A percentile compares a stretch with the other conserved stretches of the same genome.
Conservation (phyloP, 2,329 filamentous ascomycete genomes). For the Phoma sp. region DNA sequence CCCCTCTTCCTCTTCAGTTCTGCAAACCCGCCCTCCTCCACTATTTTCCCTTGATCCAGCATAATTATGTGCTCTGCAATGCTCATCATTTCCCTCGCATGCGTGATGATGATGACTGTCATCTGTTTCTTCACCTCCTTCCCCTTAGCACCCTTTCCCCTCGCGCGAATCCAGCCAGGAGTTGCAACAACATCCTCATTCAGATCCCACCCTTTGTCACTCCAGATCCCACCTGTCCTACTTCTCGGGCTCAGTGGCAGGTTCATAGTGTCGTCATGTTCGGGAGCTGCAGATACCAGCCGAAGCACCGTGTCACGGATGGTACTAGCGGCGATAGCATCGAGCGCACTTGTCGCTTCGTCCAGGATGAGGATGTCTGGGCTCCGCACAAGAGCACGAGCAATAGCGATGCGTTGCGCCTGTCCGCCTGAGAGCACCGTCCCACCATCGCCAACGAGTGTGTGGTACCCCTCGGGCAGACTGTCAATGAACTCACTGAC, state of each 20-base stretch:
- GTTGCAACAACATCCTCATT: slow-evolving; percentile 3
- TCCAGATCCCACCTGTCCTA: slow-evolving; percentile 20
- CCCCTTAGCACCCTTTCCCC: slow-evolving; percentile 5
- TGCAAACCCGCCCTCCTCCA: slow-evolving; percentile 71
- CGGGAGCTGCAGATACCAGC: slow-evolving; percentile 50
- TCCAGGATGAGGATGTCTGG: slow-evolving; percentile 81
- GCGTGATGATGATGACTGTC: slow-evolving; percentile 82
- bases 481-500: slow-evolving; percentile 79
- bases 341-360: slow-evolving; percentile 83
- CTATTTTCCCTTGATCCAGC: slow-evolving; percentile 68
- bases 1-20: slow-evolving; percentile 56
- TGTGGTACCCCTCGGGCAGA: slow-evolving; percentile 74
- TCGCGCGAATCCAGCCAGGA: slow-evolving; percentile 3
- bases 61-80: slow-evolving; percentile 76
- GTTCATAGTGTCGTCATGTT: background rate
- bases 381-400: slow-evolving; percentile 73
- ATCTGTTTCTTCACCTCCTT: slow-evolving; percentile 50
- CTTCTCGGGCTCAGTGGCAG: background rate
- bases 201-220: slow-evolving; percentile 20
- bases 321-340: slow-evolving; percentile 68
- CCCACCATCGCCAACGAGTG: slow-evolving; percentile 77
- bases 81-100: slow-evolving; percentile 84
- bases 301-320: slow-evolving; percentile 67
- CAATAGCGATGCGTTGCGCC: slow-evolving; percentile 80
- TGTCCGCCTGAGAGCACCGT: slow-evolving; percentile 79